A percentile compares a stretch with the other conserved stretches of the same genome.
Evolutionary conservation across 1,139 yeast species (phyloP).

Genomic region (Suhomyces choctaworum): DNA sequence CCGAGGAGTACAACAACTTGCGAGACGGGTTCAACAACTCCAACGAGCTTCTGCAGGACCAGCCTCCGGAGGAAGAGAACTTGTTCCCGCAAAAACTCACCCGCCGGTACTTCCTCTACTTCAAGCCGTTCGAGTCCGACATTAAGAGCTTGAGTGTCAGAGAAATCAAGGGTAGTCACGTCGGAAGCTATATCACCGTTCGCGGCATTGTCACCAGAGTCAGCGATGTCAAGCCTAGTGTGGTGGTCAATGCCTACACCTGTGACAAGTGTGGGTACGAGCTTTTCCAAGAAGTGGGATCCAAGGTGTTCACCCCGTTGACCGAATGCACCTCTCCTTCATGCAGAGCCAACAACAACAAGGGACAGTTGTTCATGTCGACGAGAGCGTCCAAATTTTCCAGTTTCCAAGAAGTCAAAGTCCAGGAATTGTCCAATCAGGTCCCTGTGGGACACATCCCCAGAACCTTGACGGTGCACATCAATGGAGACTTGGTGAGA

Average conservation of each 20-base stretch:
- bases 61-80: constrained; percentile 25
- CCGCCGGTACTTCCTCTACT: constrained; percentile 83
- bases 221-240: constrained; percentile 93
- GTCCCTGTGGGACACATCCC: constrained; percentile 99
- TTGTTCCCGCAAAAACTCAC: constrained; percentile 84
- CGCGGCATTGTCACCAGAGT: constrained; percentile 95
- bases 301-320: constrained; percentile 82
- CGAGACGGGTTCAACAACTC: constrained; percentile 33
- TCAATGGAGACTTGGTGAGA: constrained; percentile 88
- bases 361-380: constrained; percentile 89
- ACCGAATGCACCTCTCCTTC: constrained; percentile 80
- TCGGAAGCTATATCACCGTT: constrained; percentile 86
- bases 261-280: constrained; percentile 98
- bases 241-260: constrained; percentile 89
- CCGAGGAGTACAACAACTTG: constrained; percentile 49
- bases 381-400: constrained; percentile 95
- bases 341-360: constrained; percentile 75
- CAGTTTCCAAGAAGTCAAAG: constrained; percentile 91
- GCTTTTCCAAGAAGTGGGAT: constrained; percentile 89
- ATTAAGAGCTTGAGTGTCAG: constrained; percentile 79
- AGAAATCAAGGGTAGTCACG: constrained; percentile 77
- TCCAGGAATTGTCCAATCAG: constrained; percentile 93
- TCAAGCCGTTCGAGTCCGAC: constrained; percentile 67
- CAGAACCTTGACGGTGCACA: constrained; percentile 76
- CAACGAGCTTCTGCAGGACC: constrained; percentile 4